A percentile compares a stretch with the other conserved stretches of the same genome.
Conservation (phyloP, 306 rosid species). For the Leucaena leucocephala region DNA sequence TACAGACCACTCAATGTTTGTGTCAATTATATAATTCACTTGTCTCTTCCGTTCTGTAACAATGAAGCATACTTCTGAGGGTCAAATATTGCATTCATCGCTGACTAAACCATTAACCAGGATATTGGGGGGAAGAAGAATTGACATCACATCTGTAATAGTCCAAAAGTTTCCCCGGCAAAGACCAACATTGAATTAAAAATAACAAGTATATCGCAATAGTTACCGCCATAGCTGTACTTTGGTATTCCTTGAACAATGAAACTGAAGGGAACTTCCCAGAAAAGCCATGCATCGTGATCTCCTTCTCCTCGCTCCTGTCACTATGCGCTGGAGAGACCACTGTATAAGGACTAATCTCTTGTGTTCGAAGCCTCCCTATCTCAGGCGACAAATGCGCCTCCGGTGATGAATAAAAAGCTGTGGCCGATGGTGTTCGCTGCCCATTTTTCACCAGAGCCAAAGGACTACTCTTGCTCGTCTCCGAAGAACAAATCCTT, state of each 20-base stretch:
- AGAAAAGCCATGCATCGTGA: constrained; percentile 56
- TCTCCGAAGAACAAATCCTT: constrained; percentile 45
- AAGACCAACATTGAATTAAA: neutral
- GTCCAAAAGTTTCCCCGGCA: neutral
- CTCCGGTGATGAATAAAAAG: constrained; percentile 56
- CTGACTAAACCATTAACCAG: neutral
- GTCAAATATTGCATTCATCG: neutral
- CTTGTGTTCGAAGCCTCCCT: constrained; percentile 33
- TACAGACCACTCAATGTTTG: neutral
- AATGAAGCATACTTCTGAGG: neutral
- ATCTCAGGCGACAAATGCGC: constrained; percentile 62
- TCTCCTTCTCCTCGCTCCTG: constrained; percentile 47
- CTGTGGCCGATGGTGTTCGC: constrained; percentile 55
- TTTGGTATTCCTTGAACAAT: constrained; percentile 86
- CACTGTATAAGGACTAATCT: constrained; percentile 49
- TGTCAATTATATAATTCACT: constrained; percentile 1
- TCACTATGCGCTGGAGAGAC: constrained; percentile 45
- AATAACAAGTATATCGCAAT: neutral
- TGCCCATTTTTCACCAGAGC: constrained; percentile 55
- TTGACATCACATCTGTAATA: neutral
- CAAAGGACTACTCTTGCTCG: constrained; percentile 57
- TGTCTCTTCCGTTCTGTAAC: neutral
- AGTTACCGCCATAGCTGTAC: constrained; percentile 92
- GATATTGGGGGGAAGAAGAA: neutral
- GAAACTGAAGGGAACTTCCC: constrained; percentile 89